Evolutionary conservation across 345 rosid species (phyloP).

Genomic region (Bruguiera parviflora): DNA sequence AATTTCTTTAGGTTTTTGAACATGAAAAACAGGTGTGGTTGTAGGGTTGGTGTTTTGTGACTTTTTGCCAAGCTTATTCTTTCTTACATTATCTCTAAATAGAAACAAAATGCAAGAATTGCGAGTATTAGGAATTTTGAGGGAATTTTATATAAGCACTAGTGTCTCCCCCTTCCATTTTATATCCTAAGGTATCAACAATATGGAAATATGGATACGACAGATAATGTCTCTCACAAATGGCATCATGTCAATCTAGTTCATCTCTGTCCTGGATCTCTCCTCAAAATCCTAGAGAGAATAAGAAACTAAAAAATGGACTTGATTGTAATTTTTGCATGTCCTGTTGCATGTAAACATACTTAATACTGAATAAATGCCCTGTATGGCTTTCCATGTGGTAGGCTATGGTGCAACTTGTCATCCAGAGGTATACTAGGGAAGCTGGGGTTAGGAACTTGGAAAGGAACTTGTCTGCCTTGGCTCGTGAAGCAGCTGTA

Average conservation of each 20-base stretch:
- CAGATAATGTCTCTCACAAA: neutral
- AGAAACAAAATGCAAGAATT: too few species aligned
- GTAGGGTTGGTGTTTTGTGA: too few species aligned
- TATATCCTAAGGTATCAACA: neutral
- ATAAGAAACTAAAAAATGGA: neutral
- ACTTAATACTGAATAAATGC: neutral
- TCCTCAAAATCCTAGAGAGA: neutral
- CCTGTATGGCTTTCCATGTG: slow-evolving; percentile 12
- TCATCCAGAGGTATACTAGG: slow-evolving; percentile 91
- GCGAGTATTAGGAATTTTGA: too few species aligned
- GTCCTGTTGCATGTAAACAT: neutral
- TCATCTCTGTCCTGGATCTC: neutral
- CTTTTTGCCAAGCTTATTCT: too few species aligned
- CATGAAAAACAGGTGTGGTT: neutral
- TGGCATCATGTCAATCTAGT: neutral
- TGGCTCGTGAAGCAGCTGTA: slow-evolving; percentile 98
- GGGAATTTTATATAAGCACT: neutral
- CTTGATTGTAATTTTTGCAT: neutral
- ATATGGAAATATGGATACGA: neutral
- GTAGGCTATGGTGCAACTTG: slow-evolving; percentile 77
- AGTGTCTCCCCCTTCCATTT: neutral
- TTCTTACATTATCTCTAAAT: too few species aligned
- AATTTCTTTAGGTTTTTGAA: neutral
- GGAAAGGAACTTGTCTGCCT: slow-evolving; percentile 89
- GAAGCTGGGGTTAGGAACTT: slow-evolving; percentile 95